A percentile compares a stretch with the other conserved stretches of the same genome.
Evolutionary conservation across 2,329 filamentous ascomycete species (phyloP).

Genomic region (Talaromyces sp.): DNA sequence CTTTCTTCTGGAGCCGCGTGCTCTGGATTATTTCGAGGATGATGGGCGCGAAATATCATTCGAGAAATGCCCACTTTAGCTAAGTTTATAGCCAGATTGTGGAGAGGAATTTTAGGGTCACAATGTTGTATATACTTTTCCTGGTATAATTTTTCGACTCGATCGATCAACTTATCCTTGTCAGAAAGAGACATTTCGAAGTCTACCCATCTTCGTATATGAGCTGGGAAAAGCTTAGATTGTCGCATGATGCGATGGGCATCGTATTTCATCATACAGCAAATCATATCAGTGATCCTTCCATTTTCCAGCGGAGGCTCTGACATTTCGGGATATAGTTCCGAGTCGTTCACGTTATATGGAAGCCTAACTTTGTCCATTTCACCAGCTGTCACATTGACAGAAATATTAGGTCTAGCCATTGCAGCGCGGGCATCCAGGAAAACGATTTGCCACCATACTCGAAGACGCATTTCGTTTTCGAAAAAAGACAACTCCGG

Average conservation of each 20-base stretch:
- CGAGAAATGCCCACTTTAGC: slow-evolving; percentile 5
- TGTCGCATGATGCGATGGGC: neutral
- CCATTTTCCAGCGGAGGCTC: slow-evolving; percentile 12
- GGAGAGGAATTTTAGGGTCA: slow-evolving; percentile 10
- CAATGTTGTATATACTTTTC: slow-evolving; percentile 10
- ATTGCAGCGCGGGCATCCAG: slow-evolving; percentile 8
- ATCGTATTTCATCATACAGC: slow-evolving; percentile 6
- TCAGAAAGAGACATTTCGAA: neutral
- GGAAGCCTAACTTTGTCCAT: slow-evolving; percentile 8
- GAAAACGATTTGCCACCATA: slow-evolving; percentile 23
- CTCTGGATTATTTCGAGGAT: slow-evolving; percentile 10
- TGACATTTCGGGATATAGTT: slow-evolving; percentile 16
- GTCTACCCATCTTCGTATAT: neutral
- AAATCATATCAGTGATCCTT: slow-evolving; percentile 26
- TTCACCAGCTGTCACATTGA: neutral
- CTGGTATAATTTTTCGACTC: slow-evolving; percentile 7
- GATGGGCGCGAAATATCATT: slow-evolving; percentile 10
- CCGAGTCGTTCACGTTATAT: slow-evolving; percentile 15
- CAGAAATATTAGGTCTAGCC: neutral
- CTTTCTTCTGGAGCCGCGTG: slow-evolving; percentile 7
- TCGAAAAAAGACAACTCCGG: slow-evolving; percentile 26
- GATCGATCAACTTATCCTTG: slow-evolving; percentile 7
- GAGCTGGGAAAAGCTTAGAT: neutral
- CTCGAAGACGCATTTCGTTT: slow-evolving; percentile 25
- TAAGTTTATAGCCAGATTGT: slow-evolving; percentile 8